These are phyloP conservation scores for Daldinia sp. DNA, from an alignment of 2,329 filamentous ascomycete species.

Conservation along the genomic window DNA sequence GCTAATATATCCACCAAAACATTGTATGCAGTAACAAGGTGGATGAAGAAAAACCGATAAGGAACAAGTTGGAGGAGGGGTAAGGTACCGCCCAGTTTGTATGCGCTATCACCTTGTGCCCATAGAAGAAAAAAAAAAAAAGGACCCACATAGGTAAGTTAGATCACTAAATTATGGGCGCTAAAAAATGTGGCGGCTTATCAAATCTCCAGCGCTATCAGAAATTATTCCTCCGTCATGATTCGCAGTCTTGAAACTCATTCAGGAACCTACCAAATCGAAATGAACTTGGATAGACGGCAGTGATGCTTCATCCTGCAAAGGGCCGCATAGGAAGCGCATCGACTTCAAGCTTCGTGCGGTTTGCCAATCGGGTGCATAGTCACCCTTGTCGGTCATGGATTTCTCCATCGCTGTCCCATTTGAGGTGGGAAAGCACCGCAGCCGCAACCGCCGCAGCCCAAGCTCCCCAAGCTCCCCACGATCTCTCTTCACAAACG, in stretches of 20 bases:
- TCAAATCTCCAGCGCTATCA: constrained; percentile 35
- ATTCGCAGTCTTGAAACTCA: constrained; percentile 14
- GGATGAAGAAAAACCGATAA: neutral
- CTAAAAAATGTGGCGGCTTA: constrained; percentile 18
- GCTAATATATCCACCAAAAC: neutral
- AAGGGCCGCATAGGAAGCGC: constrained; percentile 57
- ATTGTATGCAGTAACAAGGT: neutral
- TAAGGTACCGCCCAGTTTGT: neutral
- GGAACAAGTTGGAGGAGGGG: neutral
- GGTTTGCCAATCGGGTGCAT: constrained; percentile 62
- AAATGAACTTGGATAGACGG: constrained; percentile 45
- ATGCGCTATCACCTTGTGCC: too few relatives aligned
- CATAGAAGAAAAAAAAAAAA: neutral
- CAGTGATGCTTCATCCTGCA: constrained; percentile 57
- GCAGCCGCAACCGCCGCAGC: constrained; percentile 34
- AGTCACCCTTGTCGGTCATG: constrained; percentile 52
- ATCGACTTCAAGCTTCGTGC: constrained; percentile 62
- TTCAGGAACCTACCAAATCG: constrained; percentile 21
- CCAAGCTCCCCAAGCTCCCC: constrained; percentile 29
- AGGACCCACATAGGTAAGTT: neutral
- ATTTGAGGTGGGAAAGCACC: constrained; percentile 59
- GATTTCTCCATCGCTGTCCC: constrained; percentile 39
- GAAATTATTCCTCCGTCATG: constrained; percentile 32
- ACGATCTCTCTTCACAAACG: constrained; percentile 30
- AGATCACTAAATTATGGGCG: neutral